These are phyloP conservation scores for Scedosporium apiospermum DNA, from an alignment of 2,329 filamentous ascomycete species.

Conservation along the genomic window DNA sequence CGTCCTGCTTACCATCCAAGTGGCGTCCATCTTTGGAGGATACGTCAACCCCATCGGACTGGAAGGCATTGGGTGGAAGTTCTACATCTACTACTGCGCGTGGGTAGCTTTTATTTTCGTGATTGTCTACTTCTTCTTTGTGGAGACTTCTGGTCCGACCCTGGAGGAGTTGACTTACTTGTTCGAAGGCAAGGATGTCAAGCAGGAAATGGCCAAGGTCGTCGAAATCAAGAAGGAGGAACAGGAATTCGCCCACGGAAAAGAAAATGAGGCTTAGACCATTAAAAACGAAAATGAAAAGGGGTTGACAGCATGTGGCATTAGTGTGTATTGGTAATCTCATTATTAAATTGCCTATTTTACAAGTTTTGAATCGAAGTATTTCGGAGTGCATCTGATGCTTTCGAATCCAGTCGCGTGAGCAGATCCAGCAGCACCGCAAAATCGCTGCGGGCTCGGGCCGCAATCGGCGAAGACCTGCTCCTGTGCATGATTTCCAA, in stretches of 20 bases:
- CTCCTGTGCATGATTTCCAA: slow-evolving; percentile 28
- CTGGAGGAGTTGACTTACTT: slow-evolving; percentile 23
- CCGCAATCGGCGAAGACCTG: slow-evolving; percentile 23
- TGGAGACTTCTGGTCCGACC: slow-evolving; percentile 26
- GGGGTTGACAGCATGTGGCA: no score
- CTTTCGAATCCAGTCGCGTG: slow-evolving; percentile 30
- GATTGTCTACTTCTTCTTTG: slow-evolving; percentile 29
- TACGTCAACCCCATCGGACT: slow-evolving; percentile 30
- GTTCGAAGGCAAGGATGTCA: slow-evolving; percentile 12
- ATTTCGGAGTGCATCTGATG: slow-evolving; percentile 28
- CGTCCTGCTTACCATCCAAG: slow-evolving; percentile 28
- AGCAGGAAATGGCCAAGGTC: slow-evolving; percentile 9
- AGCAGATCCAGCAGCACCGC: slow-evolving; percentile 28
- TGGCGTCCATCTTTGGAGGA: slow-evolving; percentile 25
- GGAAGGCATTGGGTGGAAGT: slow-evolving; percentile 27
- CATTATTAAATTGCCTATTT: not conserved
- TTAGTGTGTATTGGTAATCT: not conserved
- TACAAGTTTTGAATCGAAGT: slow-evolving; percentile 12
- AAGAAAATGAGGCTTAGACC: not conserved
- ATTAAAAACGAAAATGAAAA: no score
- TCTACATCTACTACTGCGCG: slow-evolving; percentile 31
- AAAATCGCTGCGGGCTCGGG: slow-evolving; percentile 28
- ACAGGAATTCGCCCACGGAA: slow-evolving; percentile 6
- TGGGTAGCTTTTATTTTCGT: slow-evolving; percentile 27
- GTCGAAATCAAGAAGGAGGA: slow-evolving; percentile 10